Conservation (phyloP, 2,329 filamentous ascomycete genomes). For the Trichocomaceae sp. region DNA sequence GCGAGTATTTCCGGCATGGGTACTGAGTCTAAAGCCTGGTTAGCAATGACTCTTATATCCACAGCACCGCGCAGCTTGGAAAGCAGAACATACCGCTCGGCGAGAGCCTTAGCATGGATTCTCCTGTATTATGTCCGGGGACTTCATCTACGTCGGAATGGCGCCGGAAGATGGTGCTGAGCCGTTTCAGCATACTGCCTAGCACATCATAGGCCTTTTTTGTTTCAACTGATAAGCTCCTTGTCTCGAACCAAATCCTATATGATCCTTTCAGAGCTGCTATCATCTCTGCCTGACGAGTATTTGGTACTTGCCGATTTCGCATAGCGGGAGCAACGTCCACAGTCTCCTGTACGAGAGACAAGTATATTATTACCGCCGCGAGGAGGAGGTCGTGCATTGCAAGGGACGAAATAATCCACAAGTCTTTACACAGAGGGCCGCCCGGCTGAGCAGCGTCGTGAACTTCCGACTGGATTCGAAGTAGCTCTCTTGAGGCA, state of each 20-base stretch:
- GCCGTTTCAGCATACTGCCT: conserved; percentile 1
- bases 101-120: no score
- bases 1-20: not conserved
- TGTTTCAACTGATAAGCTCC: conserved; percentile 3
- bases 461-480: conserved; percentile 1
- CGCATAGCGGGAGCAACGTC: not conserved
- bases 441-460: conserved; percentile 4
- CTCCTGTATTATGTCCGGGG: no score
- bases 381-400: conserved; percentile 5
- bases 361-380: conserved; percentile 2
- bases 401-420: conserved; percentile 6
- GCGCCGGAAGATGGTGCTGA: not conserved
- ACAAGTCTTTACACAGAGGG: conserved; percentile 1
- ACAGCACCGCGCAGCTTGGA: no score
- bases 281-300: not conserved
- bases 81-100: not conserved
- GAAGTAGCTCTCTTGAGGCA: conserved; percentile 6
- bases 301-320: not conserved
- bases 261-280: not conserved
- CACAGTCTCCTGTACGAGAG: not conserved
- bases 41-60: not conserved
- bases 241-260: conserved; percentile 6
- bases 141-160: not conserved
- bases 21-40: not conserved
- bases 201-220: not conserved